These are phyloP conservation scores for Xylariaceae sp. DNA, from an alignment of 2,329 filamentous ascomycete genomes.

Conservation along the genomic window DNA sequence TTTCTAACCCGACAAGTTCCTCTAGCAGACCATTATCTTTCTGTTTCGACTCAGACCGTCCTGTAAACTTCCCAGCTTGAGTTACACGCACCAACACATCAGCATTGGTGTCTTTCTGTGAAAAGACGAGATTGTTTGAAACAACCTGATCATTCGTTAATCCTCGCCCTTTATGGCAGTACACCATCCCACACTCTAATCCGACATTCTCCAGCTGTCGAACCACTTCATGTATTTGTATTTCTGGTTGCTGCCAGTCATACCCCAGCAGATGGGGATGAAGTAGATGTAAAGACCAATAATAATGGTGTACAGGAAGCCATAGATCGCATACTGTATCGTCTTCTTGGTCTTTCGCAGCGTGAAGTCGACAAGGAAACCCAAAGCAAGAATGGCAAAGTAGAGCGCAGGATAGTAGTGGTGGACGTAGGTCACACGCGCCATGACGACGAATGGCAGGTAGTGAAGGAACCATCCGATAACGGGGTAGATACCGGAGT, in stretches of 20 bases:
- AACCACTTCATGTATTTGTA: conserved; percentile 96
- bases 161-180: background rate
- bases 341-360: conserved; percentile 60
- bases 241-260: conserved; percentile 76
- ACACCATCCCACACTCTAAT: conserved; percentile 37
- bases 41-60: background rate
- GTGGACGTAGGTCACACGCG: conserved; percentile 96
- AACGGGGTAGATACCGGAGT: conserved; percentile 83
- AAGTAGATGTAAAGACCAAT: conserved; percentile 86
- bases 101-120: background rate
- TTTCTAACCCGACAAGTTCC: background rate
- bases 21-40: conserved; percentile 1
- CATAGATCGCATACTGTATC: conserved; percentile 66
- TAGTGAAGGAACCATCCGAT: conserved; percentile 97
- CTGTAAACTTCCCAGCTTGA: conserved; percentile 1
- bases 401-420: conserved; percentile 99
- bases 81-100: conserved; percentile 8
- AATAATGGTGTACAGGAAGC: conserved; percentile 64
- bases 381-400: conserved; percentile 86
- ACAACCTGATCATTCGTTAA: background rate
- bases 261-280: conserved; percentile 92
- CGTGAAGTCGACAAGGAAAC: conserved; percentile 84
- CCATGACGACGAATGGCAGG: conserved; percentile 93
- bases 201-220: conserved; percentile 75
- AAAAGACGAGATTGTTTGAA: background rate